Evolutionary conservation across 805 yeast species (phyloP), one percentile per base, ranked within the genome.

Genomic region (Candida coquimbonensis): DNA sequence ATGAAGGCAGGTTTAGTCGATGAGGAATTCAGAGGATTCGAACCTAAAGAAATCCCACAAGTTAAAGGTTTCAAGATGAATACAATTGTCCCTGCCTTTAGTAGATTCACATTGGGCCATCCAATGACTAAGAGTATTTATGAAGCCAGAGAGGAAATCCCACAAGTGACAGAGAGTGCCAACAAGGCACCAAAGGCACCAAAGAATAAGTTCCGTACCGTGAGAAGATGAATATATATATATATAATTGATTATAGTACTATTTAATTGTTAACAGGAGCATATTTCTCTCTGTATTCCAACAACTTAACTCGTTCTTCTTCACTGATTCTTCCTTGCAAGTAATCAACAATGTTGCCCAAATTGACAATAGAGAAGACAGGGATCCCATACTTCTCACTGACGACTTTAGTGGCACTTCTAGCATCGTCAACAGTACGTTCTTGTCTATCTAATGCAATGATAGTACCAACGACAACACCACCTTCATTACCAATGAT

Each of bases 381-480:
- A 3, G 97, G 97, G 46, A 91, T 85, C 36, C 75, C 74, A 62
- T 82, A 83, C 60, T 74, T 77, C 58, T 79, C 70, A 43, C 86
- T 69, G 26, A 91, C 93, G 21, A 81, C 80, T 62, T 83, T 83
- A 6, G 96, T 87, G 40, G 98, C 95, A 54, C 93, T 83, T 55
- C 72, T 64, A 38, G 73, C 73, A 36, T 81, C 72, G 55, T 80
- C 83, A 34, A 86, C 83, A 41, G 93, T 81, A 46, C 68, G 63
- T 69, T 93, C 99, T 72, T 90, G 95, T 73, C 99, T 83, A 66
- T 93, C 99, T 55, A 93, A 77, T 8, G 96, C 96, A 60, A 93
- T 87, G 49, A 89, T 82, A 47, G 88, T 78, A 9, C 95, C 98
- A 40, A 81, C 86, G 21, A 88, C 83, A 13, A 68, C 59, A 41